Evolutionary conservation across 1,284 basidiomycete species (phyloP), one percentile per base, ranked within the genome.

Genomic region (Rhodotorula sp.): DNA sequence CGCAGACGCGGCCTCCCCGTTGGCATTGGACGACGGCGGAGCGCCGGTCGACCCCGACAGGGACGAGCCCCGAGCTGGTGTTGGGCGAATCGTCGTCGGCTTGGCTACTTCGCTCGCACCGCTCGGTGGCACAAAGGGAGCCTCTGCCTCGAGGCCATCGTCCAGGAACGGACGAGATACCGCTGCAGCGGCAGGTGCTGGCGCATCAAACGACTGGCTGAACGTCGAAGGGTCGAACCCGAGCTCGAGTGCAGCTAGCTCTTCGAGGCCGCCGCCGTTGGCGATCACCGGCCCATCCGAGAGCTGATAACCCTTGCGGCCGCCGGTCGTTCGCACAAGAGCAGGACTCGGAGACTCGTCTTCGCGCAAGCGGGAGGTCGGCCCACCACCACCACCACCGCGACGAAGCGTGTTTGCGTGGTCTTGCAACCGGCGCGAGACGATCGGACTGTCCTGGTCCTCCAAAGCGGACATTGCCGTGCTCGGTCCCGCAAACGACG

Each of bases 241-340:
- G 26, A 61, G 26, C 10, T 66, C 59, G 46, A 60, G 62, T 21
- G 52, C 14, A 2, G 65, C 43, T 1, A 31, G 51, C 23, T 60
- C 29, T 29, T 29, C 48, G 18, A 31, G 20, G 14, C n/a, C 18
- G 23, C 26, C 56, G 4, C 39, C 39, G 2, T 10, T 43, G 39
- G 8, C 39, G 8, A 43, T 43, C 39, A 64, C 47, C 0, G 74
- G 72, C n/a, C 62, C 65, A 29, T 76, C 74, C 1, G 69, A 60
- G 21, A 76, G 56, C 3, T 62, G 48, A 68, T 69, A 76, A 0
- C 74, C 72, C 20, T 67, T 56, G 1, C 68, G 68, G 1, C 49
- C 43, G 14, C n/a, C 46, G 2, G 62, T 16, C 5, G 64, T 47
- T 2, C 65, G 8, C 3, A 58, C 43, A 1, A 23, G 54, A 8